phyloP scores from a whole-genome alignment of 2,329 filamentous ascomycete species.

The Diaporthe sp. region DNA sequence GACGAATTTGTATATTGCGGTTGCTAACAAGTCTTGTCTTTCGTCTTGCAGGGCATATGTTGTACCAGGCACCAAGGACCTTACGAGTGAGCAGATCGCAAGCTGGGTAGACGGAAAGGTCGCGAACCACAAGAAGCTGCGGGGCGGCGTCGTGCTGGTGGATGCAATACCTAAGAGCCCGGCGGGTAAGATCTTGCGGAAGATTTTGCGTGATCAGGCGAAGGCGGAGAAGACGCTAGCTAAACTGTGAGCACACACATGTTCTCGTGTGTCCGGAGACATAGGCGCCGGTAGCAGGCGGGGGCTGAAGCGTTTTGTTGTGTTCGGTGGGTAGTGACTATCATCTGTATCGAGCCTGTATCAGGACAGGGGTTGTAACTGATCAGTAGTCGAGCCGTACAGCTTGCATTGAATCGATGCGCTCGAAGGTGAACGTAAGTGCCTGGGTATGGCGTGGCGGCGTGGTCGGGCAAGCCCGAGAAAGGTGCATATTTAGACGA shows the following conservation, averaged over 20 bases:
- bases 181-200: slow-evolving; percentile 73
- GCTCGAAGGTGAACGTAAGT: neutral
- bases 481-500: neutral
- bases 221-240: slow-evolving; percentile 49
- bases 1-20: neutral
- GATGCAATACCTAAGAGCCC: slow-evolving; percentile 73
- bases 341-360: neutral
- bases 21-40: slow-evolving; percentile 14
- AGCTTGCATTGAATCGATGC: neutral
- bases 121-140: slow-evolving; percentile 49
- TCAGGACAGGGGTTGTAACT: neutral
- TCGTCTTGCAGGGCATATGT: slow-evolving; percentile 43
- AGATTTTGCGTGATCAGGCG: slow-evolving; percentile 65
- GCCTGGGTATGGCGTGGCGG: neutral
- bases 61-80: slow-evolving; percentile 42
- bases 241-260: slow-evolving; percentile 39
- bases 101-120: slow-evolving; percentile 47
- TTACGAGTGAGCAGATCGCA: slow-evolving; percentile 43
- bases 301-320: neutral
- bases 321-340: neutral
- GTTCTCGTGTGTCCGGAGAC: neutral
- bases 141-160: slow-evolving; percentile 60
- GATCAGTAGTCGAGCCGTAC: neutral
- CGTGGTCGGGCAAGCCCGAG: neutral
- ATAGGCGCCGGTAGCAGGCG: neutral